A percentile compares a stretch with the other conserved stretches of the same genome.
Conservation (phyloP, 176 grass and related monocot genomes). For the Metroxylon sagu region DNA sequence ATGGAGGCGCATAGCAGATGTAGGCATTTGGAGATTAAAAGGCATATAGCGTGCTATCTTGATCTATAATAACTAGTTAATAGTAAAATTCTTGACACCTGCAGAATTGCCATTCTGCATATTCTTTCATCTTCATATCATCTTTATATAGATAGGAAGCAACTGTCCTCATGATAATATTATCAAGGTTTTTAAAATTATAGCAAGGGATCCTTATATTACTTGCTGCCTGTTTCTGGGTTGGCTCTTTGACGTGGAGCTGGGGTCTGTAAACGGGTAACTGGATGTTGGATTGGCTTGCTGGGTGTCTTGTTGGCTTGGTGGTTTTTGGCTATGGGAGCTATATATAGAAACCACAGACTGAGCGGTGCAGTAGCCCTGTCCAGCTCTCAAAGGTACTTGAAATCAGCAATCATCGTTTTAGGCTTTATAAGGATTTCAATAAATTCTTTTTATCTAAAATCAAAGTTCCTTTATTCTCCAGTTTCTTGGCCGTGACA, state of each 20-base stretch:
- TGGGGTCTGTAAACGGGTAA: constrained; percentile 75
- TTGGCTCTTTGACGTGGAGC: constrained; percentile 98
- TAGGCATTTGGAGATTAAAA: too few species aligned
- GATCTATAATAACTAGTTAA: too few species aligned
- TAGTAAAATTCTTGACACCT: too few species aligned
- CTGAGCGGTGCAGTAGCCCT: constrained; percentile 43
- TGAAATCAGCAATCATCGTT: constrained; percentile 4
- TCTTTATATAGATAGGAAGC: too few species aligned
- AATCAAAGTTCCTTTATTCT: too few species aligned
- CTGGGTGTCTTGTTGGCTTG: constrained; percentile 47
- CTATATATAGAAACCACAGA: constrained; percentile 71
- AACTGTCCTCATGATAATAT: too few species aligned
- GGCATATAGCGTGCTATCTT: too few species aligned
- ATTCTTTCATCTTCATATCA: too few species aligned
- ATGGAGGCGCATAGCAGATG: too few species aligned
- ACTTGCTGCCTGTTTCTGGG: constrained; percentile 89
- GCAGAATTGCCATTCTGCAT: too few species aligned
- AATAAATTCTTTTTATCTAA: too few species aligned
- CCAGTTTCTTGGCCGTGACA: constrained; percentile 78
- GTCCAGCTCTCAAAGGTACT: constrained; percentile 93
- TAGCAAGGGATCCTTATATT: constrained; percentile 42
- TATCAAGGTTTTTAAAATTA: too few species aligned
- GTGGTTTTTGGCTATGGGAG: constrained; percentile 61
- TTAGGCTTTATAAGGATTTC: not conserved
- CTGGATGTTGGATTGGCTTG: constrained; percentile 55